Evolutionary conservation across 495 filamentous ascomycete species (phyloP), one percentile per base, ranked within the genome.

Genomic region (Melanomma pulvis-pyrius): DNA sequence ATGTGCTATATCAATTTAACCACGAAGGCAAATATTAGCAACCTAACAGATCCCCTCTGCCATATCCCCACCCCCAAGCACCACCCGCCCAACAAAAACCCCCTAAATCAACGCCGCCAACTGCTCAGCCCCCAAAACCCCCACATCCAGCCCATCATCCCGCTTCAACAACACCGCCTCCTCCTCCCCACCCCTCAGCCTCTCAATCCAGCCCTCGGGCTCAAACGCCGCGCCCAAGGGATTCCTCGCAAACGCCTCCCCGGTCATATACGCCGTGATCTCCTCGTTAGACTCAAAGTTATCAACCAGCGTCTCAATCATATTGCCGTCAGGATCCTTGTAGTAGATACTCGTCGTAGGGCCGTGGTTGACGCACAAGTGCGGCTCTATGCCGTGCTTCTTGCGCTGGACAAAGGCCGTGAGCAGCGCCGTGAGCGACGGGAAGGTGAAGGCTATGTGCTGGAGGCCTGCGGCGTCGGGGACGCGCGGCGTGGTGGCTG

Each of bases 291-390:
- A 74, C 11, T 76, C 73, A 48, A 81, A 80, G n/a, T 73, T 76
- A 51, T 81, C 79, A 1, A 79, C 75, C 61, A 81, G 79, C 1
- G 71, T 78, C 69, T 83, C 81, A 36, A 82, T 60, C 49, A 59
- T 36, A 67, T 83, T 83, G 7, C 79, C 79, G 59, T 83, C 81
- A 17, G 80, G 80, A 55, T 83, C 81, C 19, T 65, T 64, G 59
- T 82, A 81, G 61, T 81, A 83, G 2, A 83, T 73, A 44, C 73
- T 77, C 1, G 72, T 80, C 2, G 76, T 81, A 0, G 72, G 68
- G 2, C 80, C 81, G 54, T 83, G 81, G 59, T 82, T 81, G 22
- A 81, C 74, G 50, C 68, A 75, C 77, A 77, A 80, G 9, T 65
- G n/a, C 0, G 80, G 80, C 36, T 73, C 17, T n/a, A 81, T 76